Percentiles rank a stretch among this genome's conserved stretches.
phyloP scores from a whole-genome alignment of 805 yeast genomes.

The Lipomyces kockii region DNA sequence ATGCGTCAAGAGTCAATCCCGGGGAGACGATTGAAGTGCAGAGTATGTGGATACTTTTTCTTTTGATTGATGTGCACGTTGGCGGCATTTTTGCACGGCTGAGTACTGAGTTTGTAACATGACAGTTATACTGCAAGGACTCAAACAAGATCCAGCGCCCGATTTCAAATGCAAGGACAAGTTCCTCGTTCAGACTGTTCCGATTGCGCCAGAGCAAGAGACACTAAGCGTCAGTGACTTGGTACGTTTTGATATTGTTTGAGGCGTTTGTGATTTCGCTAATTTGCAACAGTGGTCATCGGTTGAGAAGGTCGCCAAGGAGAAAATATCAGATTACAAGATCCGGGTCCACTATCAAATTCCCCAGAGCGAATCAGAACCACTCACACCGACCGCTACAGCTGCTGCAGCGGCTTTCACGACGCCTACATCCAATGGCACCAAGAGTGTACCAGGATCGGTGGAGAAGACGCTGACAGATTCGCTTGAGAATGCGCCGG shows the following conservation, averaged over 20 bases:
- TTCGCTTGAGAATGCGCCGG: constrained; percentile 29
- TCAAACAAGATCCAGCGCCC: constrained; percentile 70
- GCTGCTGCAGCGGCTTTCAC: constrained; percentile 35
- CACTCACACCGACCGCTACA: constrained; percentile 20
- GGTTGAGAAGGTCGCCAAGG: constrained; percentile 20
- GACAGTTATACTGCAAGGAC: constrained; percentile 78
- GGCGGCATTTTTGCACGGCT: neutral
- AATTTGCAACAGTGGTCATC: constrained; percentile 22
- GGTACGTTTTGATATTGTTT: constrained; percentile 8
- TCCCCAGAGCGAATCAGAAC: constrained; percentile 10
- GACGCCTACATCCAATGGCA: constrained; percentile 29
- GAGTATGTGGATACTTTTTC: constrained; percentile 32
- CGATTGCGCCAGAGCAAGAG: constrained; percentile 52
- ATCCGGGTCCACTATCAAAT: constrained; percentile 27
- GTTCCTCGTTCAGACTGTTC: constrained; percentile 85
- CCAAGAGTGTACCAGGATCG: constrained; percentile 27
- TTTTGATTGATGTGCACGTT: neutral
- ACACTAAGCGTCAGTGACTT: constrained; percentile 23
- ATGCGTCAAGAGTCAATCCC: constrained; percentile 79
- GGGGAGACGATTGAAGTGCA: constrained; percentile 74
- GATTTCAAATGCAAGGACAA: constrained; percentile 88
- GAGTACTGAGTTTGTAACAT: neutral
- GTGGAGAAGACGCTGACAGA: constrained; percentile 23
- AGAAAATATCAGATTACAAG: constrained; percentile 25
- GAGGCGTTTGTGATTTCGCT: neutral